Base-by-base conservation (phyloP, 176 grass and related monocot species). In the Oryza australiensis region DNA sequence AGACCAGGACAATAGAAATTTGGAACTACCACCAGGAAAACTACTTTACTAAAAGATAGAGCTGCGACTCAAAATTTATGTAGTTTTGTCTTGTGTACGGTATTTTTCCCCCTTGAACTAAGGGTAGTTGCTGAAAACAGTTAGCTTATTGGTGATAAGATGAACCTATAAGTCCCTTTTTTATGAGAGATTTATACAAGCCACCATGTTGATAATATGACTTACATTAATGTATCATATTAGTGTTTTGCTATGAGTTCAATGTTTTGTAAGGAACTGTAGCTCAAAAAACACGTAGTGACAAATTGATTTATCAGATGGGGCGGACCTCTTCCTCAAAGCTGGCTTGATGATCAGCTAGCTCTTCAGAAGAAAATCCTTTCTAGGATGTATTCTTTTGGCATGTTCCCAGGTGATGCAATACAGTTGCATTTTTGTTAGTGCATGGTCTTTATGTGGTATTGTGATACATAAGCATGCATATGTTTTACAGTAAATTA, bases 271-370 rank as follows among this genome's bases (percentile, higher is more conserved):
- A 63, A 40, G 62, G 8, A 75, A 64, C 43, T 80, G 1, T 51
- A 64, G 24, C 12, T 30, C 77, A 38, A 79, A 51, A 3, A 80
- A 55, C 7, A 45, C 33, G 77, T 66, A 57, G 34, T 62, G 43
- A 66, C 51, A 68, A 70, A 46, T 38, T 81, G 40, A 33, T 73
- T 88, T 49, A 20, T 77, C 62, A 94, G 91, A 84, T 94, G 91
- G 91, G 91, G 91, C 45, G 91, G 91, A 23, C 91, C 91, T 62
- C 85, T 94, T 80, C 86, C 83, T 70, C 91, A 94, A 51, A 81
- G 69, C 59, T 94, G 91, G 91, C 82, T 94, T 83, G 88, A 94
- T 84, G 88, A 88, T 69, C 91, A 94, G 81, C 86, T 94, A 84
- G 80, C 66, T 68, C 88, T 94, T 80, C 91, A 94, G 65, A 88